These are phyloP conservation scores for Trichothecium roseum DNA, from an alignment of 2,329 filamentous ascomycete genomes.

Conservation along the genomic window DNA sequence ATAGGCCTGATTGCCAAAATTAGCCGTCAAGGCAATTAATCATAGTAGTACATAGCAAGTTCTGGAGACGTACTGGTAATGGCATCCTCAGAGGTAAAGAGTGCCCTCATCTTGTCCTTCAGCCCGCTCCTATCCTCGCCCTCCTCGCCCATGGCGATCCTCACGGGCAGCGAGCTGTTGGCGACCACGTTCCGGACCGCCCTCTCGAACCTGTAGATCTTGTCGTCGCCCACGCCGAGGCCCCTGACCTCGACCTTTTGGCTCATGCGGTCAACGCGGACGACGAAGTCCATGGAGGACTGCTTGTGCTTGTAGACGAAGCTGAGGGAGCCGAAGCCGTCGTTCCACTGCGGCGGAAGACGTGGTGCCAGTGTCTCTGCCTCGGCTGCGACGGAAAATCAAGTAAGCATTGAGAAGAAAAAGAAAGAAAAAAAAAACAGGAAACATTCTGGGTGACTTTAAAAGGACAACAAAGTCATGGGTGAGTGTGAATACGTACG, in stretches of 20 bases:
- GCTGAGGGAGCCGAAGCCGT: conserved; percentile 56
- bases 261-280: conserved; percentile 75
- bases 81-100: conserved; percentile 65
- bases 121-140: conserved; percentile 36
- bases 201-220: conserved; percentile 68
- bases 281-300: conserved; percentile 72
- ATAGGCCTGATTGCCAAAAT: conserved; percentile 50
- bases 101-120: conserved; percentile 36
- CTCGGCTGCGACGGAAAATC: conserved; percentile 18
- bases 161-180: conserved; percentile 41
- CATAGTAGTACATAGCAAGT: not conserved
- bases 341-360: conserved; percentile 74
- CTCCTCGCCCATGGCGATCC: conserved; percentile 37
- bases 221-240: conserved; percentile 69
- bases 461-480: no score
- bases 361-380: conserved; percentile 48
- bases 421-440: not conserved
- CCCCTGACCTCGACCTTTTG: conserved; percentile 76
- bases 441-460: no score
- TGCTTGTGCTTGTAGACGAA: conserved; percentile 84
- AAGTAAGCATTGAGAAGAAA: conserved; percentile 4
- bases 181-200: conserved; percentile 63
- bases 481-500: conserved; percentile 44
- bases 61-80: conserved; percentile 42
- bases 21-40: not conserved